phyloP scores from a whole-genome alignment of 306 rosid species.

The Cicer bijugum region DNA sequence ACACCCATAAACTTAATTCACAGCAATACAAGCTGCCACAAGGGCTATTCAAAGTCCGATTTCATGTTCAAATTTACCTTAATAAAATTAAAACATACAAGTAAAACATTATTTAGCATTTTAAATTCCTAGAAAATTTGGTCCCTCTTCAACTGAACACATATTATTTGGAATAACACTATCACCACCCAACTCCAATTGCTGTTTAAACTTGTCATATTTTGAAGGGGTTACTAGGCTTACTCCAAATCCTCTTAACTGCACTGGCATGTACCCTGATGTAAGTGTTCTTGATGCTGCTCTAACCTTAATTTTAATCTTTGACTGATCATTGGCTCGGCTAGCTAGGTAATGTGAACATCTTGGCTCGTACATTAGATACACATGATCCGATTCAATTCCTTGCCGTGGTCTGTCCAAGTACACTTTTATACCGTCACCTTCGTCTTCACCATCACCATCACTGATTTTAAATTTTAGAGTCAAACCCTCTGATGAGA shows the following conservation, averaged over 20 bases:
- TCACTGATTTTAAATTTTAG: conserved; percentile 21
- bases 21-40: neutral
- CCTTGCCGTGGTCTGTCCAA: neutral
- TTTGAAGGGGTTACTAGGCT: conserved; percentile 4
- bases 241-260: conserved; percentile 36
- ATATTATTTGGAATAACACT: neutral
- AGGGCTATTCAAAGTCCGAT: neutral
- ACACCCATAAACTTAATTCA: too few species aligned
- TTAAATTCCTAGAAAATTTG: neutral
- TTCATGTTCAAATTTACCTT: neutral
- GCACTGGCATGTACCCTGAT: neutral
- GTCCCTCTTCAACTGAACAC: neutral
- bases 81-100: neutral
- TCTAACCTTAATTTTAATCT: conserved; percentile 33
- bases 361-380: conserved; percentile 18
- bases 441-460: neutral
- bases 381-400: conserved; percentile 37
- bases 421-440: neutral
- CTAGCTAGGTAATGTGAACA: conserved; percentile 6
- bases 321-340: conserved; percentile 10
- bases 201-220: neutral
- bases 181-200: neutral
- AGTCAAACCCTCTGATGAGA: neutral
- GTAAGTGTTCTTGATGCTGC: conserved; percentile 7
- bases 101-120: neutral